Base-by-base conservation (phyloP, 129 eudicot species). In the Ambrosia trifida region DNA sequence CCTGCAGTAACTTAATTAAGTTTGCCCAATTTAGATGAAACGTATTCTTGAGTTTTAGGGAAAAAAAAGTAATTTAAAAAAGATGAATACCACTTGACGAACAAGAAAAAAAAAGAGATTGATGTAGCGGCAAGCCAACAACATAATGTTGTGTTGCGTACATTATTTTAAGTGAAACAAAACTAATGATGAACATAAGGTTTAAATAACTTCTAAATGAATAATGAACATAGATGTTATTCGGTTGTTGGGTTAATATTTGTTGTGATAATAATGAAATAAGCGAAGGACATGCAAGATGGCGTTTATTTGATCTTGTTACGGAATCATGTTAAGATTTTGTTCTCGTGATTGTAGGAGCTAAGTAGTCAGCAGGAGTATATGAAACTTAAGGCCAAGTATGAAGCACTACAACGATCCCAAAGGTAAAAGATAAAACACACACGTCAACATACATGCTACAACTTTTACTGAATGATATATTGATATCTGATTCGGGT, bases 331-430 rank as follows among this genome's bases (percentile, higher is more conserved):
- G 17, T 16, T 63, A 50, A 10, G 52, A 17, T 57, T 9, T 44
- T 35, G 35, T 66, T 66, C 17, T 51, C 24, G 3, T 63, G 80
- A 43, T 52, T 71, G 69, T 68, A 94, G 99, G 99, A 94, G 69
- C 80, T 87, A 69, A 90, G 93, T 69, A 90, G 97, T 63, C 99
- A 94, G 83, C 97, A 94, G 81, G 99, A 94, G 80, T 94, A 94
- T 72, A 52, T 94, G 78, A 94, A 86, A 83, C 96, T 94, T 13
- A 94, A 88, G 82, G 89, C 89, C 35, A 95, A 92, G 36, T 94
- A 87, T 75, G 99, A 94, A 77, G 87, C 96, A 47, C 84, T 94
- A 14, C 99, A 94, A 64, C 83, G 84, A 81, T 77, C 96, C 56
- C 95, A 94, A 30, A 90, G 97, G 99, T 94, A 18, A 18, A 20